Conservation (phyloP, 78 protist genomes). For the Dictyostelium capitatum region DNA sequence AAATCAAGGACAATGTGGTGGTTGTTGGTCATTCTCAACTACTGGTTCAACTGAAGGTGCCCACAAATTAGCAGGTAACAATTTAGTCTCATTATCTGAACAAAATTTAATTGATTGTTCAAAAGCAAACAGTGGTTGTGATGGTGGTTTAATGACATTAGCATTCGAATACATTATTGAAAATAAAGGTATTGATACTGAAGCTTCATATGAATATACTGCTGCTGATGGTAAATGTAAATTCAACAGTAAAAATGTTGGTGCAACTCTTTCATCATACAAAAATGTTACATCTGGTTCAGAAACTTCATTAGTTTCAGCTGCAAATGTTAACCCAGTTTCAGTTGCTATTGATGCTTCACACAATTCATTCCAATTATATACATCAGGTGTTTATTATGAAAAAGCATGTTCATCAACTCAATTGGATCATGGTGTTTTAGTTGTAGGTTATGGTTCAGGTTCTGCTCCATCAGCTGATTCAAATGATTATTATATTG, state of each 20-base stretch:
- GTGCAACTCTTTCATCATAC: slow-evolving; percentile 68
- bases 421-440: too few relatives aligned
- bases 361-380: too few relatives aligned
- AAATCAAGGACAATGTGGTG: slow-evolving; percentile 90
- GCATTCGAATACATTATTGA: slow-evolving; percentile 84
- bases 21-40: slow-evolving; percentile 88
- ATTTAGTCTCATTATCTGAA: background rate
- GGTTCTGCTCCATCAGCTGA: background rate
- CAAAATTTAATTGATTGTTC: slow-evolving; percentile 41
- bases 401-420: too few relatives aligned
- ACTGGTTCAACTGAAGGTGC: slow-evolving; percentile 25
- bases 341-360: too few relatives aligned
- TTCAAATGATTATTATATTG: background rate
- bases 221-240: slow-evolving; percentile 60
- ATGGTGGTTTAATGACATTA: slow-evolving; percentile 61
- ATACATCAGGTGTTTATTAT: too few relatives aligned
- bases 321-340: slow-evolving; percentile 9
- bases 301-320: slow-evolving; percentile 60
- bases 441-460: background rate
- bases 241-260: slow-evolving; percentile 16
- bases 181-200: slow-evolving; percentile 86
- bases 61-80: background rate
- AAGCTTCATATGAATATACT: slow-evolving; percentile 91
- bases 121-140: slow-evolving; percentile 65
- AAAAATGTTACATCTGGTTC: slow-evolving; percentile 59